phyloP scores from a whole-genome alignment of 495 filamentous ascomycete species.

The Talaromyces nanjingensis region DNA sequence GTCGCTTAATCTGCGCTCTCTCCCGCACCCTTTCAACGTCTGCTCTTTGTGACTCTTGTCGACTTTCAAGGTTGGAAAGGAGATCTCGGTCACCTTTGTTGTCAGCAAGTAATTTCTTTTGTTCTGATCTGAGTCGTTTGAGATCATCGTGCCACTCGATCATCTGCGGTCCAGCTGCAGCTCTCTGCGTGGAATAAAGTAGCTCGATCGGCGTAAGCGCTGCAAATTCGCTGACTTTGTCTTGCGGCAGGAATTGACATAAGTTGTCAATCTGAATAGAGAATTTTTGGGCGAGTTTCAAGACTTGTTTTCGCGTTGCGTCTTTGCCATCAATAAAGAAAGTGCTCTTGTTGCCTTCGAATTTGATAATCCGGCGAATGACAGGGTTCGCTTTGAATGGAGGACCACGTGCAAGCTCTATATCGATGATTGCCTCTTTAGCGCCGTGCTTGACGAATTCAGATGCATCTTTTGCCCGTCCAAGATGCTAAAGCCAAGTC shows the following conservation, averaged over 20 bases:
- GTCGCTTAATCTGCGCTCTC: slow-evolving; percentile 57
- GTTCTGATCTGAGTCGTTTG: slow-evolving; percentile 59
- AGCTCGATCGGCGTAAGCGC: slow-evolving; percentile 79
- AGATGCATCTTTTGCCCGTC: slow-evolving; percentile 73
- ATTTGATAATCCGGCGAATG: slow-evolving; percentile 67
- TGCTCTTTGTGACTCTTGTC: slow-evolving; percentile 70
- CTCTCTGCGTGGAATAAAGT: slow-evolving; percentile 75
- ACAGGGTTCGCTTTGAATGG: slow-evolving; percentile 53
- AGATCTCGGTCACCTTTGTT: slow-evolving; percentile 53
- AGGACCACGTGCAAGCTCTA: slow-evolving; percentile 64
- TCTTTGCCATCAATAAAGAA: slow-evolving; percentile 65
- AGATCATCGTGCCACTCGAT: slow-evolving; percentile 68
- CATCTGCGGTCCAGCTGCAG: slow-evolving; percentile 77
- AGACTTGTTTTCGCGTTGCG: slow-evolving; percentile 49
- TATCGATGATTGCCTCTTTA: slow-evolving; percentile 73
- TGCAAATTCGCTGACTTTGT: slow-evolving; percentile 92
- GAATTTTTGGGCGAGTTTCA: slow-evolving; percentile 57
- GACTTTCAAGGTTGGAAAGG: slow-evolving; percentile 57
- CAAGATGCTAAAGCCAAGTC: slow-evolving; percentile 53
- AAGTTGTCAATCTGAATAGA: slow-evolving; percentile 95
- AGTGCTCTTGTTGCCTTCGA: slow-evolving; percentile 69
- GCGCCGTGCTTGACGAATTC: slow-evolving; percentile 93
- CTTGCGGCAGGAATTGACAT: slow-evolving; percentile 95
- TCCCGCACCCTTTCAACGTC: slow-evolving; percentile 82
- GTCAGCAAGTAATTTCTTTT: slow-evolving; percentile 56